A percentile compares a stretch with the other conserved stretches of the same genome.
phyloP scores from a whole-genome alignment of 768 basidiomycete genomes.

The Boletus fagicola region DNA sequence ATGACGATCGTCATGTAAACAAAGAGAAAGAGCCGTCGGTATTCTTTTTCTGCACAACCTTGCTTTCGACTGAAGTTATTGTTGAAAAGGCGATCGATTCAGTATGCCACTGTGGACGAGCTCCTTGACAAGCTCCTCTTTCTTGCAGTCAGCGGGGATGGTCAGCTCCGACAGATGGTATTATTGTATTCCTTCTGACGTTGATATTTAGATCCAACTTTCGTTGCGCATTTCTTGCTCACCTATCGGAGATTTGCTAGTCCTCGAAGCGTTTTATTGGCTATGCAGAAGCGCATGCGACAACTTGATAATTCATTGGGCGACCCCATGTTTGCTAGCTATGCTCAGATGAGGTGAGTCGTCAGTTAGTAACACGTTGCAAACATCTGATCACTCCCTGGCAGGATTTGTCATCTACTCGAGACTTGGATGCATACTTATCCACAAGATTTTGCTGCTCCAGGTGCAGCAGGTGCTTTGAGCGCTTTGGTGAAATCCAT shows the following conservation, averaged over 20 bases:
- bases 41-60: background rate
- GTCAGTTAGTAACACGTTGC: background rate
- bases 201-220: slow-evolving; percentile 59
- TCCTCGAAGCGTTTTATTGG: slow-evolving; percentile 74
- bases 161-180: slow-evolving; percentile 37
- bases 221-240: slow-evolving; percentile 75
- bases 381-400: slow-evolving; percentile 3
- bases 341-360: slow-evolving; percentile 79
- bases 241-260: slow-evolving; percentile 82
- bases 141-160: slow-evolving; percentile 80
- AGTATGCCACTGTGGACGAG: slow-evolving; percentile 77
- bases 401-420: slow-evolving; percentile 75
- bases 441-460: slow-evolving; percentile 77
- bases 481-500: slow-evolving; percentile 77
- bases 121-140: slow-evolving; percentile 81
- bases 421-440: slow-evolving; percentile 77
- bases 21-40: slow-evolving; percentile 57
- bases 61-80: slow-evolving; percentile 12
- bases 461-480: slow-evolving; percentile 69
- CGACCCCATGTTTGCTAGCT: slow-evolving; percentile 84
- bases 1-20: slow-evolving; percentile 25
- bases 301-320: slow-evolving; percentile 67
- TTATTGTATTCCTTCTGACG: slow-evolving; percentile 15
- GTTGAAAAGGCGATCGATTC: slow-evolving; percentile 48
- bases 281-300: slow-evolving; percentile 86